A percentile compares a stretch with the other conserved stretches of the same genome.
Conservation (phyloP, 768 basidiomycete genomes). For the Chlorophyllum brunneum region DNA sequence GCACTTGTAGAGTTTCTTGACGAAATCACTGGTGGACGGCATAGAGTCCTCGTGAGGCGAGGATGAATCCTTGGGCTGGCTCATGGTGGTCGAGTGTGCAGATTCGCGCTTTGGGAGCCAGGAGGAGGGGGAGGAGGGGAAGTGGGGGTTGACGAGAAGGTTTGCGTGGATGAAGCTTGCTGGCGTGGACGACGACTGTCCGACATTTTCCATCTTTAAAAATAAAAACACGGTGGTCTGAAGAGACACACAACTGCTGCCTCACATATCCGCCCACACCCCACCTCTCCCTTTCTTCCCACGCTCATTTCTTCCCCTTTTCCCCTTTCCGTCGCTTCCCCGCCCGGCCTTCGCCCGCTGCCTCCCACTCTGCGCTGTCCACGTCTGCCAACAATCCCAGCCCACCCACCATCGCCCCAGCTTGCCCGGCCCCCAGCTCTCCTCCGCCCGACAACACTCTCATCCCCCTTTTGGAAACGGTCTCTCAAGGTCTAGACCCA, state of each 20-base stretch:
- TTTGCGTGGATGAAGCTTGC: not conserved
- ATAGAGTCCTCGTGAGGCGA: constrained; percentile 57
- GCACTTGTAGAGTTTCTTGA: constrained; percentile 92
- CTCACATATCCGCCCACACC: not conserved
- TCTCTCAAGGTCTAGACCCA: not conserved
- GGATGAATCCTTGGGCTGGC: constrained; percentile 3
- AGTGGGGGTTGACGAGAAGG: not conserved
- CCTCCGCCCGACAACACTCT: not conserved
- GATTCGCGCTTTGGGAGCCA: not conserved
- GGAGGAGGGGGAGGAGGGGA: not conserved
- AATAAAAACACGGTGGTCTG: not conserved
- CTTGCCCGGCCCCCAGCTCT: not conserved
- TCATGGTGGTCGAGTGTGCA: not conserved
- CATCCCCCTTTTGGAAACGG: not conserved
- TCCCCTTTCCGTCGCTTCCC: not conserved
- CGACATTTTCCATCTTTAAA: constrained; percentile 5
- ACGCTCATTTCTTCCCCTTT: constrained; percentile 4
- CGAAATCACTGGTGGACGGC: constrained; percentile 90
- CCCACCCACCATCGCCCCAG: not conserved
- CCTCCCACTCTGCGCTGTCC: not conserved
- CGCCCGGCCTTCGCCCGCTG: not conserved
- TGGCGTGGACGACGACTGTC: not conserved
- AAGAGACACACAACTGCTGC: not conserved
- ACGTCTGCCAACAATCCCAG: not conserved
- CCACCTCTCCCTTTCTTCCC: not conserved